These are phyloP conservation scores for Saccharomycopsis malanga DNA, from an alignment of 805 yeast species.

Conservation along the genomic window DNA sequence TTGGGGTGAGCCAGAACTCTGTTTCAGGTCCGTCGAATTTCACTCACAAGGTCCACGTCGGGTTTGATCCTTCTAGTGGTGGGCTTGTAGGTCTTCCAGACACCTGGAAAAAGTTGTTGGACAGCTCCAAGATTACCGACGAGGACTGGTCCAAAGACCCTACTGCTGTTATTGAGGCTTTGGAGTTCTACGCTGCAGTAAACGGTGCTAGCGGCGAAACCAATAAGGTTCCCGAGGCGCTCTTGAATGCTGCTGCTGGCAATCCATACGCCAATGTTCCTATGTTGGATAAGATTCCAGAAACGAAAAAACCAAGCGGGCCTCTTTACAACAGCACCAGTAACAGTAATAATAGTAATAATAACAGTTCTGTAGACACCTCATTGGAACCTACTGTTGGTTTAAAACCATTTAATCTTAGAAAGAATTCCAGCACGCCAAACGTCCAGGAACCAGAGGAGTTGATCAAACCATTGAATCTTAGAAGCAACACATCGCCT, in stretches of 20 bases:
- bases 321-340: constrained; percentile 16
- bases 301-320: constrained; percentile 7
- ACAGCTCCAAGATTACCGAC: constrained; percentile 82
- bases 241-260: constrained; percentile 12
- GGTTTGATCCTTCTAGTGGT: constrained; percentile 78
- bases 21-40: constrained; percentile 93
- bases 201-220: constrained; percentile 39
- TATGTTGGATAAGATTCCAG: constrained; percentile 15
- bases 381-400: constrained; percentile 17
- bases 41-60: constrained; percentile 88
- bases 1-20: constrained; percentile 14
- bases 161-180: constrained; percentile 87
- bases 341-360: constrained; percentile 1
- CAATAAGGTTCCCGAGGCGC: constrained; percentile 55
- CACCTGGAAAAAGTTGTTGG: constrained; percentile 82
- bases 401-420: constrained; percentile 19
- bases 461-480: constrained; percentile 15
- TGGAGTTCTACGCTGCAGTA: constrained; percentile 44
- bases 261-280: constrained; percentile 11
- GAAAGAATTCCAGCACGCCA: constrained; percentile 5
- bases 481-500: constrained; percentile 1
- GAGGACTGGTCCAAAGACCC: constrained; percentile 93
- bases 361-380: constrained; percentile 27
- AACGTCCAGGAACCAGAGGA: constrained; percentile 9
- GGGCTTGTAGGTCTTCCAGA: constrained; percentile 89